Evolutionary conservation across 2,329 filamentous ascomycete genomes (phyloP).

Genomic region (Pseudogymnoascus sp.): DNA sequence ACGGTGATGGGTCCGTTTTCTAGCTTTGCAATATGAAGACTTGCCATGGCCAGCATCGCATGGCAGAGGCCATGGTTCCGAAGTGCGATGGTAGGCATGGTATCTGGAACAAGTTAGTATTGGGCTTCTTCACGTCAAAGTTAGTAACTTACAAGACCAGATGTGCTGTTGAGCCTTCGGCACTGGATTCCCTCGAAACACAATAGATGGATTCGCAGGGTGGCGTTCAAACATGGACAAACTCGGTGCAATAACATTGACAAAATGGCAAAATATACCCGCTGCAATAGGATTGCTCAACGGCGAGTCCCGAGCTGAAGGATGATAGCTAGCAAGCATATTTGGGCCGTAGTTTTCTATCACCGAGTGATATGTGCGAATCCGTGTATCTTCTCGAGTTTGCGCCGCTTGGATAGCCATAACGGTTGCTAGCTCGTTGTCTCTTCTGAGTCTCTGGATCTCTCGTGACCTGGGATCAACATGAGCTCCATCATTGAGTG

Average conservation of each 20-base stretch:
- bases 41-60: constrained; percentile 80
- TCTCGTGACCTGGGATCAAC: background rate
- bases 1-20: constrained; percentile 68
- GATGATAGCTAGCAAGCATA: constrained; percentile 58
- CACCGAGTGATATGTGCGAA: constrained; percentile 41
- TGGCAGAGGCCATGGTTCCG: constrained; percentile 83
- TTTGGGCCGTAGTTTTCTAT: constrained; percentile 33
- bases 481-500: background rate
- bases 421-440: constrained; percentile 24
- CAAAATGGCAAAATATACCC: constrained; percentile 83
- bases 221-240: constrained; percentile 85
- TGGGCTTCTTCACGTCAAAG: constrained; percentile 9
- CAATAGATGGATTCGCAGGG: constrained; percentile 62
- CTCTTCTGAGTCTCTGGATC: constrained; percentile 10
- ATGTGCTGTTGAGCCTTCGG: constrained; percentile 58
- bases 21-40: constrained; percentile 79
- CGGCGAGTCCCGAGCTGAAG: constrained; percentile 60
- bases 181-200: constrained; percentile 55
- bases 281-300: constrained; percentile 74
- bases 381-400: constrained; percentile 26
- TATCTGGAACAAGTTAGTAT: constrained; percentile 45
- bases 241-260: constrained; percentile 78
- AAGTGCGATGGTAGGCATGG: constrained; percentile 74
- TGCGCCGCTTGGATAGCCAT: constrained; percentile 25
- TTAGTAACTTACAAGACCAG: constrained; percentile 49